phyloP scores from a whole-genome alignment of 495 filamentous ascomycete genomes.

The Podospora conica region DNA sequence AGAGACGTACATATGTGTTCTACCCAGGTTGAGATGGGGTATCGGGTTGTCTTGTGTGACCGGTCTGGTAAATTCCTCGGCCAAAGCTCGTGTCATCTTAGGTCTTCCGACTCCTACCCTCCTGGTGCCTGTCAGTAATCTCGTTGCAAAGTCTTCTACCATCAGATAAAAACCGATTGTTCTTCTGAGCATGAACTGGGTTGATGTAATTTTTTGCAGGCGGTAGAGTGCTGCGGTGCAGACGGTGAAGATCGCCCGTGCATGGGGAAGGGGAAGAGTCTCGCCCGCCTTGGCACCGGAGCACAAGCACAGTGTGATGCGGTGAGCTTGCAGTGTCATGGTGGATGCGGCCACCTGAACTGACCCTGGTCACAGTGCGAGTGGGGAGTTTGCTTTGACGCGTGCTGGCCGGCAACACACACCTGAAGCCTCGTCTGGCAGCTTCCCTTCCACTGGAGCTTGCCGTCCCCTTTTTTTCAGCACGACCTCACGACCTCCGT shows the following conservation, averaged over 20 bases:
- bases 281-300: background rate
- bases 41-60: background rate
- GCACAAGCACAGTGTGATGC: background rate
- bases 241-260: too few relatives aligned
- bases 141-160: background rate
- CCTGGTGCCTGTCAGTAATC: background rate
- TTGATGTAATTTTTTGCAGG: too few relatives aligned
- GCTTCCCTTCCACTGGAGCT: background rate
- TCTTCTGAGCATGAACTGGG: background rate
- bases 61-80: too few relatives aligned
- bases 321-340: too few relatives aligned
- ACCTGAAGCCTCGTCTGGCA: background rate
- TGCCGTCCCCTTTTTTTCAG: slow-evolving; percentile 6
- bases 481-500: background rate
- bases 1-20: too few relatives aligned
- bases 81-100: background rate
- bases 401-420: background rate
- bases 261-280: background rate
- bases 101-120: background rate
- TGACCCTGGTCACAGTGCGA: background rate
- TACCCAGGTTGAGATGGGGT: background rate
- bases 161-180: background rate
- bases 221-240: too few relatives aligned
- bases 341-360: background rate
- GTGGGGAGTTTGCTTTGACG: background rate